Base-by-base conservation (phyloP, 495 filamentous ascomycete genomes). In the Aspergillus avenaceus region DNA sequence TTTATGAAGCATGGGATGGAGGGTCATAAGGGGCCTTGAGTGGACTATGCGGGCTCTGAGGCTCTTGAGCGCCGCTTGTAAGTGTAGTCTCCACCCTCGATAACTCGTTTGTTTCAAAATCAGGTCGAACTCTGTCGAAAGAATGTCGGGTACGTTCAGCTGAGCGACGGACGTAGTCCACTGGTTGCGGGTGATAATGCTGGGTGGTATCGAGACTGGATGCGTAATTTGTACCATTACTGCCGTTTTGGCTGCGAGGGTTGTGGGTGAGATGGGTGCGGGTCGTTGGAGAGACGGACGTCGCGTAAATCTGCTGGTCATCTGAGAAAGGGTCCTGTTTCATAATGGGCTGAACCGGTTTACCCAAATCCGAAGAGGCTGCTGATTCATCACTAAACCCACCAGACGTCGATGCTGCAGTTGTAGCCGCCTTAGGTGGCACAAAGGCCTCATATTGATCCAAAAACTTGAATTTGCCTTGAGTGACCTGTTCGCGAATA, bases 211-310 rank as follows among this genome's bases (percentile, higher is more conserved):
- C 82, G 47, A 76, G 66, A 55, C 80, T 82, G 32, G 83, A 79
- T 11, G 90, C 95, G 61, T 93, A 95, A 48, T 91, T 91, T 12
- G 92, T 96, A 24, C 91, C 91, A 67, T 96, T 90, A 69, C 90
- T 96, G 47, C 90, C 90, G 56, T 90, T 96, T 55, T 93, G 88
- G 59, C 87, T 91, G 48, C 84, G 86, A 47, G 85, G 79, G 57
- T 91, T 90, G 60, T 90, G 85, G 16, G 90, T 89, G 47, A 85
- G 87, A 61, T 90, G 85, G 18, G 90, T 89, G 47, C 85, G 87
- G 43, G 83, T 79, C 14, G 87, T 90, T 6, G 82, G 74, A 12
- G 87, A 81, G 46, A 88, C 75, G 41, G 92, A 93, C 11, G 93
- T 89, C 19, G 93, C 87, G 65, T 96, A 97, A 58, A 96, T 95